Conservation (phyloP, 192 early-diverging fungal species). For the Coemansia sp. region DNA sequence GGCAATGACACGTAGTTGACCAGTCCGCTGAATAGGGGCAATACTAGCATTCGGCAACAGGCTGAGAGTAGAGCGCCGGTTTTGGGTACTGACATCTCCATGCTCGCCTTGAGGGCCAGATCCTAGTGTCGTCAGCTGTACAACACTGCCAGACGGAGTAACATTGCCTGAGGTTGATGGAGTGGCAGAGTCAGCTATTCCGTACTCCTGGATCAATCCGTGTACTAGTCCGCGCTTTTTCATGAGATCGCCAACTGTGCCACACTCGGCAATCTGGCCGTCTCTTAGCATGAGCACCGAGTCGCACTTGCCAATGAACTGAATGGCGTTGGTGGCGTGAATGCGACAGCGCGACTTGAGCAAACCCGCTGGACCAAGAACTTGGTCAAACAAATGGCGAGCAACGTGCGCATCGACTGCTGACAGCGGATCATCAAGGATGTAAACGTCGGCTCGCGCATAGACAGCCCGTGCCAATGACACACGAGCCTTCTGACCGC, state of each 20-base stretch:
- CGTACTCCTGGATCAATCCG: conserved; percentile 76
- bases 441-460: conserved; percentile 83
- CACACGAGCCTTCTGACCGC: conserved; percentile 84
- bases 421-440: conserved; percentile 67
- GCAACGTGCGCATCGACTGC: conserved; percentile 79
- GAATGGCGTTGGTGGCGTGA: conserved; percentile 84
- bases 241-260: conserved; percentile 72
- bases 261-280: conserved; percentile 72
- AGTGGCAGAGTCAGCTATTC: conserved; percentile 28
- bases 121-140: neutral
- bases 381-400: conserved; percentile 83
- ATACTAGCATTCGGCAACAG: conserved; percentile 62
- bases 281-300: conserved; percentile 73
- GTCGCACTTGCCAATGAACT: conserved; percentile 73
- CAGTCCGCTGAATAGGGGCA: conserved; percentile 45
- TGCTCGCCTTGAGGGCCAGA: neutral
- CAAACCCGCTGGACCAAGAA: conserved; percentile 86
- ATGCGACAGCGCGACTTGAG: conserved; percentile 79
- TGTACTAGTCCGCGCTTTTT: conserved; percentile 63
- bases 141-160: conserved; percentile 8
- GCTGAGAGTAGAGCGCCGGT: conserved; percentile 32
- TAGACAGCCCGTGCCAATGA: conserved; percentile 79
- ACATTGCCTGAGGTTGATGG: neutral
- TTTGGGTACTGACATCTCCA: conserved; percentile 9
- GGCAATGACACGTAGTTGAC: conserved; percentile 9